phyloP scores from a whole-genome alignment of 306 rosid genomes.

The Malus sieversii region DNA sequence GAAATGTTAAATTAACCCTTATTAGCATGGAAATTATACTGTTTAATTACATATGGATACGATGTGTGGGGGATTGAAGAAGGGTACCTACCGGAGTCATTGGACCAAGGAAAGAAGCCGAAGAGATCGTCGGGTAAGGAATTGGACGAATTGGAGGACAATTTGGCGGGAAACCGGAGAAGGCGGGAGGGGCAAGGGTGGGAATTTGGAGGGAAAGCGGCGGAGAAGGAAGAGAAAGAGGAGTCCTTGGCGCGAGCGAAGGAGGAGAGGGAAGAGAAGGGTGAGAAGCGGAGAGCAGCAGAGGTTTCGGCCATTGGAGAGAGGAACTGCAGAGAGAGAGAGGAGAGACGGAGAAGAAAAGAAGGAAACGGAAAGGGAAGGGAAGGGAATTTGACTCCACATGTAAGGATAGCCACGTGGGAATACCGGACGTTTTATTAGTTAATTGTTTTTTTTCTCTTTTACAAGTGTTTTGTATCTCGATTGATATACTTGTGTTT shows the following conservation, averaged over 20 bases:
- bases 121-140: constrained; percentile 42
- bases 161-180: constrained; percentile 40
- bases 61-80: background rate
- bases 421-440: background rate
- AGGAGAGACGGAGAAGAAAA: background rate
- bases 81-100: constrained; percentile 37
- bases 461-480: too few relatives aligned
- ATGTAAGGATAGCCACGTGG: background rate
- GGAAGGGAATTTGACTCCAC: constrained; percentile 20
- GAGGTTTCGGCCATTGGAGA: constrained; percentile 57
- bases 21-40: background rate
- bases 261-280: constrained; percentile 27
- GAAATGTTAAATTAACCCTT: too few relatives aligned
- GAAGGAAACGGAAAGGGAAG: background rate
- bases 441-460: background rate
- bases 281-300: constrained; percentile 37
- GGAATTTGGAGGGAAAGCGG: constrained; percentile 17
- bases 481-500: too few relatives aligned
- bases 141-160: constrained; percentile 37
- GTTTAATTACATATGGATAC: background rate
- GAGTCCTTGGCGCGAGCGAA: constrained; percentile 22
- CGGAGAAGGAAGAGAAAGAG: constrained; percentile 20
- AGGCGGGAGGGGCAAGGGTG: constrained; percentile 35
- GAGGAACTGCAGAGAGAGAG: background rate
- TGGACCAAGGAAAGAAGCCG: constrained; percentile 67